Conservation (phyloP, 2,329 filamentous ascomycete genomes). For the Fusarium nodosum region DNA sequence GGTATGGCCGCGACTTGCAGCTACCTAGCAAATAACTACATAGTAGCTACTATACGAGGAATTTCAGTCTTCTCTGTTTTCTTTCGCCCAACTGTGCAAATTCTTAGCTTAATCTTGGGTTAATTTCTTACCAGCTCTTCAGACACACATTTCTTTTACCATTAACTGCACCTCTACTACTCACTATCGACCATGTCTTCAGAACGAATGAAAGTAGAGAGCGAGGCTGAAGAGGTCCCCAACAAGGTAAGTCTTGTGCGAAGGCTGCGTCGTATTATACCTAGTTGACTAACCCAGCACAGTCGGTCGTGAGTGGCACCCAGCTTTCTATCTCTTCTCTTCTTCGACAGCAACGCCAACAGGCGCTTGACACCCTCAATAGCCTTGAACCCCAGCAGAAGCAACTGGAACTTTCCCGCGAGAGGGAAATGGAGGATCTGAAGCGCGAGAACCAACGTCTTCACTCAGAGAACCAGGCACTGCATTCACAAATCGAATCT, state of each 20-base stretch:
- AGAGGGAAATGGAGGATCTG: not conserved
- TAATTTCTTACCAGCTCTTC: not conserved
- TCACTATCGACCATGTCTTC: not conserved
- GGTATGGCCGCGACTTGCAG: not conserved
- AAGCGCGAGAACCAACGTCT: not conserved
- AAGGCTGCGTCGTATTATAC: not conserved
- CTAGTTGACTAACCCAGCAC: not conserved
- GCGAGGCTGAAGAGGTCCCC: not conserved
- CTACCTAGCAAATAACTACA: not conserved
- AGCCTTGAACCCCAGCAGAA: not conserved
- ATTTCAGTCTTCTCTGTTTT: not conserved
- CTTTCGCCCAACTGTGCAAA: not conserved
- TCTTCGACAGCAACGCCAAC: not conserved
- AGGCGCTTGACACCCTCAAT: not conserved
- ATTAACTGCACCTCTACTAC: not conserved
- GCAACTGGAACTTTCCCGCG: not conserved
- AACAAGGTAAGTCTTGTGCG: not conserved
- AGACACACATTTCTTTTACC: not conserved
- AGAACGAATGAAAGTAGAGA: not conserved
- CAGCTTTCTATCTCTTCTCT: not conserved
- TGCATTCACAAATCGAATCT: not conserved
- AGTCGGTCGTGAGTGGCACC: not conserved
- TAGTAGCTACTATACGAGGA: too few species aligned
- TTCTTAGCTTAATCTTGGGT: too few species aligned
- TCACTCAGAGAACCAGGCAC: not conserved